phyloP scores from a whole-genome alignment of 148 eudicot genomes.

The Rheum nobile region DNA sequence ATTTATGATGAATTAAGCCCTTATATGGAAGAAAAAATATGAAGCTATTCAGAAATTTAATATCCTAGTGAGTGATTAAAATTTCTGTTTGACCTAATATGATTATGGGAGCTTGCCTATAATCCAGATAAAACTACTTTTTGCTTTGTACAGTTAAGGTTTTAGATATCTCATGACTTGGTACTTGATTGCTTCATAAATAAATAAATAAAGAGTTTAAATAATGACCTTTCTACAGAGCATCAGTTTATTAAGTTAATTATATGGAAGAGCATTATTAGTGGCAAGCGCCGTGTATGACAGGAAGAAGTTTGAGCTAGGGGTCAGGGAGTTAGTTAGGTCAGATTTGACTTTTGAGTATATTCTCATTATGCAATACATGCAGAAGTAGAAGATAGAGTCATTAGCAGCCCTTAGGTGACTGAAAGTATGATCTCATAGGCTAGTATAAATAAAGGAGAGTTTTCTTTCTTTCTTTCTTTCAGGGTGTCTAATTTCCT shows the following conservation, averaged over 20 bases:
- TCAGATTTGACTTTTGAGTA: neutral
- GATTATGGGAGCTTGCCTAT: neutral
- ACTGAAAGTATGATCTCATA: neutral
- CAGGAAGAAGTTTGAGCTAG: neutral
- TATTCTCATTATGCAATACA: neutral
- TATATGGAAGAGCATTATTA: neutral
- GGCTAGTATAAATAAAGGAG: neutral
- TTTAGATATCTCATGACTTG: neutral
- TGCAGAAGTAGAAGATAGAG: neutral
- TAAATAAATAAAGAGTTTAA: neutral
- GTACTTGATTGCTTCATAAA: neutral
- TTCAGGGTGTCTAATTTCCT: neutral
- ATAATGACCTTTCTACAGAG: neutral
- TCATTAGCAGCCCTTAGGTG: neutral
- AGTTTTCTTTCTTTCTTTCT: neutral
- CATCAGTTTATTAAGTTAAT: neutral
- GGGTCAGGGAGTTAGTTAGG: neutral
- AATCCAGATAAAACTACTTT: neutral
- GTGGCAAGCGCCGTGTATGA: neutral
- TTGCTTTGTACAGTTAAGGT: neutral
- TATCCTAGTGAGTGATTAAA: neutral
- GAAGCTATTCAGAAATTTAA: neutral
- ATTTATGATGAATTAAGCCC: neutral
- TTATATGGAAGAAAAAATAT: neutral
- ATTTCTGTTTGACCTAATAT: neutral